Conservation (phyloP, 805 yeast genomes). For the Ogataea ganodermae region DNA sequence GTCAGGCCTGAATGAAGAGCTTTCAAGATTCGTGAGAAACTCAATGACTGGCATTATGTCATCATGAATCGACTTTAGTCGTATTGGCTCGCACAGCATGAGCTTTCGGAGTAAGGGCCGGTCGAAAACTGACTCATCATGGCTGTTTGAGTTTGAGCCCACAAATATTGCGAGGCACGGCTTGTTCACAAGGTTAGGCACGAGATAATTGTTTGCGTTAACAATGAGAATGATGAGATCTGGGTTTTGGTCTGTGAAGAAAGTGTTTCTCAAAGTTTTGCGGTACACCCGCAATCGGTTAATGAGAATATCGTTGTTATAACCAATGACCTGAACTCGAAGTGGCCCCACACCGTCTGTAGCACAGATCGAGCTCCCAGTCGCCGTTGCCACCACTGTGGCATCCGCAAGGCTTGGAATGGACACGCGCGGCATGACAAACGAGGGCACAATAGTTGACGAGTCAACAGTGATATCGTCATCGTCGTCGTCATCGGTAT, state of each 20-base stretch:
- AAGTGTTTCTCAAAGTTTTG: constrained; percentile 32
- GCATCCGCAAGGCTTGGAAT: constrained; percentile 21
- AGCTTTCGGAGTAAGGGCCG: constrained; percentile 19
- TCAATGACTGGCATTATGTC: constrained; percentile 37
- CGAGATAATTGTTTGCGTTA: constrained; percentile 30
- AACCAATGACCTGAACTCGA: constrained; percentile 34
- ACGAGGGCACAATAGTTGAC: constrained; percentile 36
- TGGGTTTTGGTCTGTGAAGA: constrained; percentile 29
- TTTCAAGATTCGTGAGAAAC: constrained; percentile 31
- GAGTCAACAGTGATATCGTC: constrained; percentile 24
- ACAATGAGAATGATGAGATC: constrained; percentile 32
- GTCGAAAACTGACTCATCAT: constrained; percentile 11
- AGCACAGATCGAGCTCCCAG: too few species aligned
- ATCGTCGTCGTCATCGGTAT: constrained; percentile 24
- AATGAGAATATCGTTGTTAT: constrained; percentile 20
- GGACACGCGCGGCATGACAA: constrained; percentile 41
- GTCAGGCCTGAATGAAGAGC: constrained; percentile 16
- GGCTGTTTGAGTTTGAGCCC: constrained; percentile 1
- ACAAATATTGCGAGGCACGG: constrained; percentile 35
- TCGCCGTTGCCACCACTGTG: background rate
- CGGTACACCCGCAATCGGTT: constrained; percentile 30
- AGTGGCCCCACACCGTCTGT: constrained; percentile 3
- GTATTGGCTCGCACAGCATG: constrained; percentile 38
- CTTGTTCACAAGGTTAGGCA: constrained; percentile 30
- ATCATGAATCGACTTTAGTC: constrained; percentile 29